Evolutionary conservation across 345 rosid species (phyloP).

Genomic region (Murraya koenigii): DNA sequence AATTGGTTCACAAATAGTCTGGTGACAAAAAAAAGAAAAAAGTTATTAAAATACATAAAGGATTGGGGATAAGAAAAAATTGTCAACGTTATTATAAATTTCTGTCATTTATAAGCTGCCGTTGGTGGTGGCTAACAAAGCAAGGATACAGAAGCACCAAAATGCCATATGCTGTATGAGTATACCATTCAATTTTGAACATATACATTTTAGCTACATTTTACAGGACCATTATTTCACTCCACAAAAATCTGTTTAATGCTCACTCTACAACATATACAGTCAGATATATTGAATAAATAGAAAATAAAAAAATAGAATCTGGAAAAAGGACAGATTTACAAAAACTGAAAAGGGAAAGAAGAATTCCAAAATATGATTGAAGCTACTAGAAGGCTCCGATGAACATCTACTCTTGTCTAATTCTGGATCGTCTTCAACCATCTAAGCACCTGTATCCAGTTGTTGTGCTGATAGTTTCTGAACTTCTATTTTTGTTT

Average conservation of each 20-base stretch:
- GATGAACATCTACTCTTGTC: not conserved
- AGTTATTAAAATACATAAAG: too few species aligned
- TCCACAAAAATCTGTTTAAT: not conserved
- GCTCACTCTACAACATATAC: not conserved
- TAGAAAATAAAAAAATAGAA: not conserved
- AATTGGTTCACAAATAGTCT: too few species aligned
- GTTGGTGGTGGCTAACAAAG: not conserved
- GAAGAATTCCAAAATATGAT: not conserved
- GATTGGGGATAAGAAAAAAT: too few species aligned
- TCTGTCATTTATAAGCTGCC: not conserved
- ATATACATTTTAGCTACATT: not conserved
- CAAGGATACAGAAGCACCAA: not conserved
- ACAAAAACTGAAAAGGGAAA: not conserved
- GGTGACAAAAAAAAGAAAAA: too few species aligned
- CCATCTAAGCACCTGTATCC: not conserved
- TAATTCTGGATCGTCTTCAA: not conserved
- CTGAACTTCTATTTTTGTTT: slow-evolving; percentile 3
- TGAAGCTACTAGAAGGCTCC: not conserved
- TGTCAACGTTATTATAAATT: too few species aligned
- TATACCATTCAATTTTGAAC: not conserved
- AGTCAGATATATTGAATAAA: not conserved
- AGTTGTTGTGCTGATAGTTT: not conserved
- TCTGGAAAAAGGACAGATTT: not conserved
- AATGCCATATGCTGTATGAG: not conserved
- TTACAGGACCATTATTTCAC: not conserved